Conservation (phyloP, 2,329 filamentous ascomycete species). For the Fusarium euwallaceae region DNA sequence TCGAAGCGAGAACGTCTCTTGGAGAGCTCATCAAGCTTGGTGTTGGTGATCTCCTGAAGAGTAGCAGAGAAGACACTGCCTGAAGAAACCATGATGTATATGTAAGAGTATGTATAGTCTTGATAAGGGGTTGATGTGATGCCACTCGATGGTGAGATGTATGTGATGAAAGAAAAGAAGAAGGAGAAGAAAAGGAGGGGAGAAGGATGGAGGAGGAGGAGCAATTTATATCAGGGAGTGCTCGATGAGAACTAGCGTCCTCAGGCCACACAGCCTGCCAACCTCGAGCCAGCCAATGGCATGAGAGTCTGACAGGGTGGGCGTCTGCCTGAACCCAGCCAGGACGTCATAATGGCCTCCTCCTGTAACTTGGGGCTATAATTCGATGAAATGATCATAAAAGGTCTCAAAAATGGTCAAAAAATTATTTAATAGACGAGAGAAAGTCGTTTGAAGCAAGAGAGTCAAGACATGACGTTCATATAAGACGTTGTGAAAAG, state of each 20-base stretch:
- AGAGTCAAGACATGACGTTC: not conserved
- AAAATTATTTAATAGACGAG: not conserved
- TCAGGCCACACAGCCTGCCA: conserved; percentile 33
- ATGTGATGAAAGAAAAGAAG: not conserved
- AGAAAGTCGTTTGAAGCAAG: not conserved
- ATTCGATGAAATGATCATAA: not conserved
- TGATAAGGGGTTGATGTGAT: not conserved
- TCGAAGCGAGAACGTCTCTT: conserved; percentile 57
- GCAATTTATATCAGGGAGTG: conserved; percentile 28
- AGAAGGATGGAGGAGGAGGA: not conserved
- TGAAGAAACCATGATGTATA: conserved; percentile 42
- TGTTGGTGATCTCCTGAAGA: conserved; percentile 58
- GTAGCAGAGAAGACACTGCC: conserved; percentile 59
- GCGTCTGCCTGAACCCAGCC: not conserved
- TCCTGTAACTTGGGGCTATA: not conserved
- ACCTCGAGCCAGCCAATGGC: not conserved
- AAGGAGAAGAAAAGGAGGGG: conserved; percentile 2
- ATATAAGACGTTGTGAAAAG: not conserved
- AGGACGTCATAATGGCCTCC: conserved; percentile 3
- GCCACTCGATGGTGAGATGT: not conserved
- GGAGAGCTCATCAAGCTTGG: conserved; percentile 59
- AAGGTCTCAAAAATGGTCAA: not conserved
- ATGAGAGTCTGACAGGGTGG: not conserved
- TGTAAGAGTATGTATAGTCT: not conserved
- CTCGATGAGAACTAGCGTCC: conserved; percentile 25